phyloP scores from a whole-genome alignment of 73 alveolate genomes.

The Paramecium sonneborni region DNA sequence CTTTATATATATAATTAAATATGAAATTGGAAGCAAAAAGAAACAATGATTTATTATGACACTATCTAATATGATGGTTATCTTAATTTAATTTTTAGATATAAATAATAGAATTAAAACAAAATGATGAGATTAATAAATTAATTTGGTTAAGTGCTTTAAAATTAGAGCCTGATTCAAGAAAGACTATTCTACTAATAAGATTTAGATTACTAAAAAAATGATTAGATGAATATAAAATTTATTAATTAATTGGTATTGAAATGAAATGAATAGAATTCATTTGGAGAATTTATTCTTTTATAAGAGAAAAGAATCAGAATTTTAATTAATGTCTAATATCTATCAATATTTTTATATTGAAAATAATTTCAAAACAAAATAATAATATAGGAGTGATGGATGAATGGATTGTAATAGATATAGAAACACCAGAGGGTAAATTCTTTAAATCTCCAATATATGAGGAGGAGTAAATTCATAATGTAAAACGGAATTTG shows the following conservation, averaged over 20 bases:
- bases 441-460: neutral
- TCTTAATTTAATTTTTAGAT: neutral
- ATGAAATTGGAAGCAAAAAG: neutral
- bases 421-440: neutral
- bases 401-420: slow-evolving; percentile 29
- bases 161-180: neutral
- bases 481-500: neutral
- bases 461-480: neutral
- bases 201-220: neutral
- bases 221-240: neutral
- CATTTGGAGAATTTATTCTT: neutral
- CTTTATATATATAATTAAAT: neutral
- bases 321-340: neutral
- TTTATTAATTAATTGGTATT: too few species aligned
- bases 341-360: neutral
- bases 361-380: neutral
- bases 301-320: neutral
- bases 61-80: slow-evolving; percentile 1
- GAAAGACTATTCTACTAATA: neutral
- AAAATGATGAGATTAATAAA: neutral
- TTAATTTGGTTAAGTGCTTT: neutral
- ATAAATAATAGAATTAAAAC: neutral
- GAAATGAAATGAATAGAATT: neutral
- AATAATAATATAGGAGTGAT: neutral
- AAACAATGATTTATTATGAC: slow-evolving; percentile 7